Evolutionary conservation across 306 rosid species (phyloP), one percentile per base, ranked within the genome.

Genomic region (Dryas octopetala): DNA sequence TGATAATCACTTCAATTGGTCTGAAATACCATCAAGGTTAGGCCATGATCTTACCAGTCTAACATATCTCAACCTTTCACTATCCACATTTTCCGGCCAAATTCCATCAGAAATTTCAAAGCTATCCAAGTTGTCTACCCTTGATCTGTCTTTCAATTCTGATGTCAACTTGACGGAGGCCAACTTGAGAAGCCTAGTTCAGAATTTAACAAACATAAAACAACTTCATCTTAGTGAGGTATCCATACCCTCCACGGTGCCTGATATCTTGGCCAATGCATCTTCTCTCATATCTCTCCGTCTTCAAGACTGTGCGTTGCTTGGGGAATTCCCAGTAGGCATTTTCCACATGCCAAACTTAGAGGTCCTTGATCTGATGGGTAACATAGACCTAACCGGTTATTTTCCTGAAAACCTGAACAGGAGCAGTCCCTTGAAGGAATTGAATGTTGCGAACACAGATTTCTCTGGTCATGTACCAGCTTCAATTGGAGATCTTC

Each of bases 371-470:
- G 1, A 0, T 1, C 1, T 80, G 6, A 0, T n/a, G 1, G 0
- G 0, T 0, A 88, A 88, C 38, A 13, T 0, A 6, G 0, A 82
- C 12, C 84, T 88, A 23, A 50, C 0, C 0, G 87, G 88, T 47
- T 45, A 68, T 16, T 61, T 88, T 19, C 90, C 88, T 11, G 79
- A 23, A 23, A 23, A 74, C 43, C 74, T 84, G 66, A 74, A 55
- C 44, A 55, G 52, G 1, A 76, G 43, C 2, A 19, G 75, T 70
- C 67, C 70, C 53, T 32, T 85, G 28, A 52, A 7, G 32, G 0
- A 0, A 4, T 64, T 86, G 46, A 1, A 0, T 9, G 53, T 86
- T 28, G 4, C 0, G 0, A 0, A 0, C 6, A 86, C 85, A 4
- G 51, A 59, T 19, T 19, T 19, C 19, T 19, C 19, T 19, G 19